A percentile compares a stretch with the other conserved stretches of the same genome.
These are phyloP conservation scores for Apiospora malaysiana DNA, from an alignment of 2,329 filamentous ascomycete species.

Conservation along the genomic window DNA sequence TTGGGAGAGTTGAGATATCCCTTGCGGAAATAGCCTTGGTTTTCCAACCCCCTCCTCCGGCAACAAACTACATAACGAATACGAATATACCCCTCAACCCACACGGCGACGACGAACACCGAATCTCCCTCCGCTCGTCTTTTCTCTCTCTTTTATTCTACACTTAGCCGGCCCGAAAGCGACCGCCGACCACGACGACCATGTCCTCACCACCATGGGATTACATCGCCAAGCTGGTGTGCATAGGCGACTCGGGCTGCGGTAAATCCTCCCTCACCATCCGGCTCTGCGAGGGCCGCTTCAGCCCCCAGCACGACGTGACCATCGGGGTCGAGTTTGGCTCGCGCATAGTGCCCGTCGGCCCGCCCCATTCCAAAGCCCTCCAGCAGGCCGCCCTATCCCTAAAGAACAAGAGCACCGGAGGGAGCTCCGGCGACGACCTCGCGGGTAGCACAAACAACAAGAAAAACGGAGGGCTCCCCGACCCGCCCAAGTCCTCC, in stretches of 20 bases:
- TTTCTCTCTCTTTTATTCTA: not conserved
- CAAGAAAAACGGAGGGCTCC: constrained; percentile 49
- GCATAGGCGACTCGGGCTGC: constrained; percentile 94
- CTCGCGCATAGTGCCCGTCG: constrained; percentile 88
- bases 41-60: not conserved
- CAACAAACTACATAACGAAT: not conserved
- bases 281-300: constrained; percentile 94
- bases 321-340: constrained; percentile 98
- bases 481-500: constrained; percentile 53
- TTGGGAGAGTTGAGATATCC: not conserved
- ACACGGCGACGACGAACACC: not conserved
- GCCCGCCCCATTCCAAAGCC: constrained; percentile 72
- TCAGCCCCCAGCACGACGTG: constrained; percentile 93
- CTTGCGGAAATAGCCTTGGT: not conserved
- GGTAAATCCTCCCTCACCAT: constrained; percentile 95
- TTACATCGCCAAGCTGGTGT: constrained; percentile 98
- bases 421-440: constrained; percentile 27
- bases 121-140: not conserved
- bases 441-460: constrained; percentile 6
- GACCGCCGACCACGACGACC: constrained; percentile 26
- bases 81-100: constrained; percentile 12
- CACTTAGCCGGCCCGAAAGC: not conserved
- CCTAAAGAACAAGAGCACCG: constrained; percentile 21
- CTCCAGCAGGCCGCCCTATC: constrained; percentile 47
- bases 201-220: constrained; percentile 84